phyloP scores from a whole-genome alignment of 257 asterid species.

The Gardenia jasminoides region DNA sequence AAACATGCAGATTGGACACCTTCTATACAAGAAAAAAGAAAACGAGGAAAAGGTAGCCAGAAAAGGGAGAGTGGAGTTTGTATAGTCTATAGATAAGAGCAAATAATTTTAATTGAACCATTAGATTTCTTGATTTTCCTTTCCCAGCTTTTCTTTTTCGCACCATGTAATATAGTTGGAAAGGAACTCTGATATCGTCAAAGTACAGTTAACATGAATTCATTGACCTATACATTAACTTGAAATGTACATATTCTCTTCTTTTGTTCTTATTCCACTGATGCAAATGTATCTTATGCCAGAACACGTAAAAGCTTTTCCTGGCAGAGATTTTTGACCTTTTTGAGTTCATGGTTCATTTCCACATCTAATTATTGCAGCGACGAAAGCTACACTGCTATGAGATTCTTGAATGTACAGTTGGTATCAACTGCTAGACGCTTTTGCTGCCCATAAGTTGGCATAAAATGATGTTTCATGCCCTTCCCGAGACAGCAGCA shows the following conservation, averaged over 20 bases:
- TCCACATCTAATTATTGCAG: slow-evolving; percentile 15
- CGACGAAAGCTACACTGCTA: neutral
- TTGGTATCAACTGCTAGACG: neutral
- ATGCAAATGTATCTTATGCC: neutral
- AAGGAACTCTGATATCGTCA: neutral
- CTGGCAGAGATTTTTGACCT: neutral
- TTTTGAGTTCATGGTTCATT: neutral
- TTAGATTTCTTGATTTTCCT: neutral
- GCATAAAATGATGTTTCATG: neutral
- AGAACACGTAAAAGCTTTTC: neutral
- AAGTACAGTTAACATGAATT: neutral
- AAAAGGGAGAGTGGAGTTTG: neutral
- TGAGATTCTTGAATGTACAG: neutral
- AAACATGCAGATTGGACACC: neutral
- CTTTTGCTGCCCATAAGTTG: slow-evolving; percentile 8
- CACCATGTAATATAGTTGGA: neutral
- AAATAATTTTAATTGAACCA: neutral
- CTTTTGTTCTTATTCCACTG: neutral
- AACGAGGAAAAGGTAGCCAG: neutral
- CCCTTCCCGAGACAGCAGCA: neutral
- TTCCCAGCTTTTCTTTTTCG: neutral
- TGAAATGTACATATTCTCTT: neutral
- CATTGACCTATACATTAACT: neutral
- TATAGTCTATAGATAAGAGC: neutral
- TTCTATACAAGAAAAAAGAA: neutral